Percentiles rank a stretch among this genome's conserved stretches.
Evolutionary conservation across 306 rosid species (phyloP).

Genomic region (Corylus americana): DNA sequence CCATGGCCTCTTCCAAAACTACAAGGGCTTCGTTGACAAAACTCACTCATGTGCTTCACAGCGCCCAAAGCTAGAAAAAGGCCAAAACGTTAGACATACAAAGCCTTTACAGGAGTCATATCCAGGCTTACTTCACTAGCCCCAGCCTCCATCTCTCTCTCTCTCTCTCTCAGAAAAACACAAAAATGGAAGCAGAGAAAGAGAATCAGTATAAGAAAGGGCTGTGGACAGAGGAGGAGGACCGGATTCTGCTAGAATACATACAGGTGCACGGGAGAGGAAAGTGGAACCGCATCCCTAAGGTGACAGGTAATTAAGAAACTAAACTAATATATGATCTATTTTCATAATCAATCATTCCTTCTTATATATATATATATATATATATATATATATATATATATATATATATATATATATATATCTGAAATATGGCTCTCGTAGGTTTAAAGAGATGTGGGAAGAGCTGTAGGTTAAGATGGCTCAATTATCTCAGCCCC

Average conservation of each 20-base stretch:
- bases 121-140: neutral
- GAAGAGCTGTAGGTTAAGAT: conserved; percentile 42
- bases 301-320: conserved; percentile 29
- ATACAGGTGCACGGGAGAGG: conserved; percentile 26
- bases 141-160: neutral
- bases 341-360: too few relatives aligned
- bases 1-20: neutral
- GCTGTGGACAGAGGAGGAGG: conserved; percentile 45
- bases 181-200: conserved; percentile 12
- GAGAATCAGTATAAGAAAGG: conserved; percentile 31
- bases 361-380: too few relatives aligned
- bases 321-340: neutral
- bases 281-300: conserved; percentile 41
- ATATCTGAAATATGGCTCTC: too few relatives aligned
- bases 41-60: neutral
- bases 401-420: too few relatives aligned
- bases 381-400: too few relatives aligned
- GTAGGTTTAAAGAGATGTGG: conserved; percentile 32
- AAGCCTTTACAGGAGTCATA: neutral
- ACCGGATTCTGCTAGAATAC: conserved; percentile 35
- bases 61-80: neutral
- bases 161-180: neutral
- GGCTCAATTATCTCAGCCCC: conserved; percentile 42
- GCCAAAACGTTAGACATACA: neutral
- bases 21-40: neutral